These are phyloP conservation scores for Cornus kousa DNA, from an alignment of 148 eudicot species.

Conservation along the genomic window DNA sequence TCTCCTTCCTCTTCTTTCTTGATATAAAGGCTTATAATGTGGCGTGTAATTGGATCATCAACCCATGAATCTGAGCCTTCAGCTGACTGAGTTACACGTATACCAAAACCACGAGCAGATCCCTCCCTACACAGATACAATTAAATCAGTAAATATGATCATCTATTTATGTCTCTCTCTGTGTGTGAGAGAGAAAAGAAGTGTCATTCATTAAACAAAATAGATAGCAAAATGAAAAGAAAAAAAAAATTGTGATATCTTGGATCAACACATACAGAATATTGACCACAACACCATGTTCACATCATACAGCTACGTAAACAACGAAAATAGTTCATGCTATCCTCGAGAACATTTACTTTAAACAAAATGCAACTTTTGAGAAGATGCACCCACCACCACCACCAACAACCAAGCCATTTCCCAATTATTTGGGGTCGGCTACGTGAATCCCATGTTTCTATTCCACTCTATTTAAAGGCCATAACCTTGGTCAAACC, in stretches of 20 bases:
- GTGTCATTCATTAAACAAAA: neutral
- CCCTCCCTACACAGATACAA: slow-evolving; percentile 66
- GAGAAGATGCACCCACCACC: no score
- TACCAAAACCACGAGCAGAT: slow-evolving; percentile 82
- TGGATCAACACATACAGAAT: neutral
- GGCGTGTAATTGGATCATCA: slow-evolving; percentile 94
- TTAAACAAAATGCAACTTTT: no score
- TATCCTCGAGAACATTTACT: neutral
- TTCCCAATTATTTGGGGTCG: no score
- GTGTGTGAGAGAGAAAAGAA: neutral
- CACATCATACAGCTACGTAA: neutral
- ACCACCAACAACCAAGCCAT: no score
- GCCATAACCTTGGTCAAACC: no score
- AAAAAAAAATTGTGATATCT: neutral
- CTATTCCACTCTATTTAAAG: no score
- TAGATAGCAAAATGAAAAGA: neutral
- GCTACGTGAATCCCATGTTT: no score
- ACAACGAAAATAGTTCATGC: neutral
- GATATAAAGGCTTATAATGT: slow-evolving; percentile 69
- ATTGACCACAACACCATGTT: neutral
- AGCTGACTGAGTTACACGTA: slow-evolving; percentile 69
- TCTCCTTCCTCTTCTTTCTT: slow-evolving; percentile 50
- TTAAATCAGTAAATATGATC: slow-evolving; percentile 8
- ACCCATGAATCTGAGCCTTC: slow-evolving; percentile 98
- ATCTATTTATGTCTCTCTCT: neutral